A percentile compares a stretch with the other conserved stretches of the same genome.
These are phyloP conservation scores for Aureobasidium melanogenum DNA, from an alignment of 2,329 filamentous ascomycete species.

Conservation along the genomic window DNA sequence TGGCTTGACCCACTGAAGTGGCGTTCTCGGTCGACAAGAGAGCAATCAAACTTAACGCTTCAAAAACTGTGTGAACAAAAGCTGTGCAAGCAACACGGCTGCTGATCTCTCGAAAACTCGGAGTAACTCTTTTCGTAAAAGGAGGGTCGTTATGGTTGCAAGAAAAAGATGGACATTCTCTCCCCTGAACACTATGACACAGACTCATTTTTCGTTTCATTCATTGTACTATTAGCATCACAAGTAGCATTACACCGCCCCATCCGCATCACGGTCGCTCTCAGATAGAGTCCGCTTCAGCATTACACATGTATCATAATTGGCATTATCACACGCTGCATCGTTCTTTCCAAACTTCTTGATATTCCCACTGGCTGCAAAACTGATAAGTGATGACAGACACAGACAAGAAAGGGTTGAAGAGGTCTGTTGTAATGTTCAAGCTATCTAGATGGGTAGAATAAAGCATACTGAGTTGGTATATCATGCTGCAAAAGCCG, in stretches of 20 bases:
- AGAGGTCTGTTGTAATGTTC: too few species aligned
- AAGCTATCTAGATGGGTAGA: too few species aligned
- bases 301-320: background rate
- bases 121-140: background rate
- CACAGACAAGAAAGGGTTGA: too few species aligned
- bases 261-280: background rate
- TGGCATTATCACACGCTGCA: background rate
- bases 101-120: background rate
- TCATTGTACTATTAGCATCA: background rate
- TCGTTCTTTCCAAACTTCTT: too few species aligned
- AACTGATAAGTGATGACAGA: too few species aligned
- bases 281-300: background rate
- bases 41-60: too few species aligned
- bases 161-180: background rate
- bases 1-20: conserved; percentile 14
- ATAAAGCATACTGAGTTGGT: too few species aligned
- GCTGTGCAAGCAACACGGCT: background rate
- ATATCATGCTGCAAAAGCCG: too few species aligned
- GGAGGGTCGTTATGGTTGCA: too few species aligned
- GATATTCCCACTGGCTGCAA: too few species aligned
- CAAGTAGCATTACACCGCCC: background rate
- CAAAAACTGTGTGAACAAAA: background rate
- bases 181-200: too few species aligned
- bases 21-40: background rate
- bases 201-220: background rate